Evolutionary conservation across 306 rosid species (phyloP).

Genomic region (Calophaca sinica): DNA sequence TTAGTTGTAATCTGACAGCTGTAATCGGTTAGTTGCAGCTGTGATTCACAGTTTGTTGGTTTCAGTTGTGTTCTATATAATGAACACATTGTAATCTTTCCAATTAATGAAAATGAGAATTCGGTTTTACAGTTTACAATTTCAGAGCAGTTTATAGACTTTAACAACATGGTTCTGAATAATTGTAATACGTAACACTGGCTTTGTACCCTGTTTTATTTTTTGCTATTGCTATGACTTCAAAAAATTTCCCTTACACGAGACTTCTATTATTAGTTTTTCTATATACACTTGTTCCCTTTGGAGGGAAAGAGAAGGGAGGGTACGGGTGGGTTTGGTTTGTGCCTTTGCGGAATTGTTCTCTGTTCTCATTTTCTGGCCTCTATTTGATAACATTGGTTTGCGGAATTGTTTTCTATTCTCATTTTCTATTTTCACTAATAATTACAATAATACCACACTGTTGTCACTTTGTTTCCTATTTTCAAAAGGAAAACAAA

Average conservation of each 20-base stretch:
- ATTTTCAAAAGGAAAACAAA: not conserved
- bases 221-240: not conserved
- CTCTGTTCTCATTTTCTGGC: not conserved
- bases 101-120: no score
- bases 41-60: no score
- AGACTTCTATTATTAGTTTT: not conserved
- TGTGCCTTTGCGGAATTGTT: not conserved
- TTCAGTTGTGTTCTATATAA: no score
- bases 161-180: slow-evolving; percentile 30
- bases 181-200: not conserved
- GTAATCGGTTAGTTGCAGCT: no score
- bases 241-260: not conserved
- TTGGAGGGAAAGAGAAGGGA: not conserved
- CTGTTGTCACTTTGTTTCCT: not conserved
- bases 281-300: no score
- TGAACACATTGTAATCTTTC: no score
- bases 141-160: no score
- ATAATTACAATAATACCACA: not conserved
- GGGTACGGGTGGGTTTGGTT: not conserved
- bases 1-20: no score
- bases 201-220: not conserved
- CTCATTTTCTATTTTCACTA: not conserved
- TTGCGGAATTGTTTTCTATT: not conserved
- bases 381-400: not conserved
- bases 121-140: no score